phyloP scores from a whole-genome alignment of 163 green algal genomes.

The Coccomyxa subellipsoidea region DNA sequence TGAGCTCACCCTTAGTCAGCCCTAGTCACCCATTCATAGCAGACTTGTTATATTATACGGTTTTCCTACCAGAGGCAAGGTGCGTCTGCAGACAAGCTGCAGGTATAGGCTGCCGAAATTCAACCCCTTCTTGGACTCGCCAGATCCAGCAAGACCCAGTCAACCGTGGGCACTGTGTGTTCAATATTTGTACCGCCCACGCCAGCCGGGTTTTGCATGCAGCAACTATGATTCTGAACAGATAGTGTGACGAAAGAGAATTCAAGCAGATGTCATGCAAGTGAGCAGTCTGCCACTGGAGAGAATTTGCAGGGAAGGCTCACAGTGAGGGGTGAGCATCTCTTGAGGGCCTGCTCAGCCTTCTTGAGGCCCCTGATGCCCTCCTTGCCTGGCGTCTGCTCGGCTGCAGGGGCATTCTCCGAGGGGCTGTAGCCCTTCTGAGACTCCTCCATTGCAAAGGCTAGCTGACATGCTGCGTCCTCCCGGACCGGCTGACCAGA shows the following conservation, averaged over 20 bases:
- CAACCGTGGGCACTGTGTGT: too few relatives aligned
- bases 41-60: too few relatives aligned
- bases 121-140: neutral
- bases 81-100: too few relatives aligned
- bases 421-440: constrained; percentile 16
- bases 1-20: constrained; percentile 13
- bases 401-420: neutral
- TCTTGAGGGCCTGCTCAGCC: constrained; percentile 2
- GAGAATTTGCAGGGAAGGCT: neutral
- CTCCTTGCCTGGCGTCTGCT: neutral
- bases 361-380: neutral
- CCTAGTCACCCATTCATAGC: neutral
- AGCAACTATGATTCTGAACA: too few relatives aligned
- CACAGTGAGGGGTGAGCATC: neutral
- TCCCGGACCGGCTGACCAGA: constrained; percentile 27
- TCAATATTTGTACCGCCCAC: too few relatives aligned
- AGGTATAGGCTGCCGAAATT: neutral
- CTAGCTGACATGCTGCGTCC: constrained; percentile 27
- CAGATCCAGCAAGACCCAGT: neutral
- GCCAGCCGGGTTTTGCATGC: too few relatives aligned
- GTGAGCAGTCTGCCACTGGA: too few relatives aligned
- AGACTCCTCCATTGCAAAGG: constrained; percentile 24
- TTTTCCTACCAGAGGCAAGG: too few relatives aligned
- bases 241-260: neutral
- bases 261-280: neutral